Conservation (phyloP, 192 early-diverging fungal genomes). For the Haplosporangium gracile region DNA sequence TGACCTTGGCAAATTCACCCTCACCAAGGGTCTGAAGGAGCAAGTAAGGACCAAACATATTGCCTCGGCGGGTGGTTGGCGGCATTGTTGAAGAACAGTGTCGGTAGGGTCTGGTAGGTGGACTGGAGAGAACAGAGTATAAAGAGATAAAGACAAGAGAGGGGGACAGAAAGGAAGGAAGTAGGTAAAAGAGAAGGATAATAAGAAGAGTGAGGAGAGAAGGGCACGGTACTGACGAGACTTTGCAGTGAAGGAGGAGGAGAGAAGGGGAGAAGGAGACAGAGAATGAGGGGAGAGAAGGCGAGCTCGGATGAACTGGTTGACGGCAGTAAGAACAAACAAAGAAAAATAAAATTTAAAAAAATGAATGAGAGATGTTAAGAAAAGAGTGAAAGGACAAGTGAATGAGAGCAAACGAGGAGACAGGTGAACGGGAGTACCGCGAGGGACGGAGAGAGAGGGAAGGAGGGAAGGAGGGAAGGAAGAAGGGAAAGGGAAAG, state of each 20-base stretch:
- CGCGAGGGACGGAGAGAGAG: neutral
- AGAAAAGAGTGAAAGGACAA: constrained; percentile 21
- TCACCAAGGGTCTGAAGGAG: constrained; percentile 97
- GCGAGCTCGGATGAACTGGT: constrained; percentile 1
- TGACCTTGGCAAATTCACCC: constrained; percentile 99
- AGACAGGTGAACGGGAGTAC: neutral
- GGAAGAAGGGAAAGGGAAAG: neutral
- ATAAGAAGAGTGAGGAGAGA: neutral
- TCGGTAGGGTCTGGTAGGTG: constrained; percentile 16
- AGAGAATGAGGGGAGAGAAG: neutral
- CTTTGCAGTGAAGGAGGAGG: too few relatives aligned
- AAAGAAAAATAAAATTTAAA: constrained; percentile 16
- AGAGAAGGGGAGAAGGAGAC: too few relatives aligned
- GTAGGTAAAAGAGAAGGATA: constrained; percentile 17
- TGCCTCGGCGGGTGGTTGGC: constrained; percentile 61
- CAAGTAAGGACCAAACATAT: constrained; percentile 91
- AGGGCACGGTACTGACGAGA: too few relatives aligned
- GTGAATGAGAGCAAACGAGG: constrained; percentile 21
- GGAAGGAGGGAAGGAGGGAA: neutral
- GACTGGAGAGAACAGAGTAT: constrained; percentile 24
- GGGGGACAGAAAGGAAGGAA: constrained; percentile 12
- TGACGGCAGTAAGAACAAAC: neutral
- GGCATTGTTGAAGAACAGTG: constrained; percentile 30
- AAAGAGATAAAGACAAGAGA: constrained; percentile 10
- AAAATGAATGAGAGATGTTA: constrained; percentile 31